Evolutionary conservation across 2,329 filamentous ascomycete genomes (phyloP).

Genomic region (Macrophomina tecta): DNA sequence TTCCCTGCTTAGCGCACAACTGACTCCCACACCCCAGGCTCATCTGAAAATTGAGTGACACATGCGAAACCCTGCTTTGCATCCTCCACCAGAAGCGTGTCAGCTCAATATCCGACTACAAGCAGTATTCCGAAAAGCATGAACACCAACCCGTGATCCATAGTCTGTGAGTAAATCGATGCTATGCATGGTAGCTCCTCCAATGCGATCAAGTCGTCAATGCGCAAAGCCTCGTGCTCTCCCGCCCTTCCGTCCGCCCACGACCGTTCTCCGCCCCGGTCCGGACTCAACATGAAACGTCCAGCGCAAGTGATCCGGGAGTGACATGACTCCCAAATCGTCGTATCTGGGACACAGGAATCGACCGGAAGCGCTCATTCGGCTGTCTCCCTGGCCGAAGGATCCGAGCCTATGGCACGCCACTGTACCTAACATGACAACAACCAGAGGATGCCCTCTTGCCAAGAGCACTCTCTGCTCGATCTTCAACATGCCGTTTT

Average conservation of each 20-base stretch:
- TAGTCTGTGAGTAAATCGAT: not conserved
- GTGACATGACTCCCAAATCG: not conserved
- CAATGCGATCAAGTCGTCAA: not conserved
- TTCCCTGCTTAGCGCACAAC: too few relatives aligned
- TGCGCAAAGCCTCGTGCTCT: constrained; percentile 1
- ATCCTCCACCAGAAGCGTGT: too few relatives aligned
- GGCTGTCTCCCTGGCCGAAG: not conserved
- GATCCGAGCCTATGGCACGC: not conserved
- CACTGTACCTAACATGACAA: not conserved
- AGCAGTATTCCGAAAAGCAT: not conserved
- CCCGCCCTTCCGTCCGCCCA: constrained; percentile 10
- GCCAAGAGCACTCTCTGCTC: not conserved
- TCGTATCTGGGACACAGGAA: not conserved
- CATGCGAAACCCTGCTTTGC: not conserved
- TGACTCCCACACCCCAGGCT: too few relatives aligned
- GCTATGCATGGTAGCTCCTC: not conserved
- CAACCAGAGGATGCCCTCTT: not conserved
- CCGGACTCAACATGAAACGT: constrained; percentile 21
- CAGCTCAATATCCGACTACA: not conserved
- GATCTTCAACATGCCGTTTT: not conserved
- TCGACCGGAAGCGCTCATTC: not conserved
- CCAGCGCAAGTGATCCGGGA: not conserved
- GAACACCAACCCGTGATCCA: not conserved
- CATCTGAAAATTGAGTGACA: too few relatives aligned
- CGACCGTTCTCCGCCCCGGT: not conserved